Percentiles rank a stretch among this genome's conserved stretches.
These are phyloP conservation scores for Persicaria maculosa DNA, from an alignment of 148 eudicot species.

Conservation along the genomic window DNA sequence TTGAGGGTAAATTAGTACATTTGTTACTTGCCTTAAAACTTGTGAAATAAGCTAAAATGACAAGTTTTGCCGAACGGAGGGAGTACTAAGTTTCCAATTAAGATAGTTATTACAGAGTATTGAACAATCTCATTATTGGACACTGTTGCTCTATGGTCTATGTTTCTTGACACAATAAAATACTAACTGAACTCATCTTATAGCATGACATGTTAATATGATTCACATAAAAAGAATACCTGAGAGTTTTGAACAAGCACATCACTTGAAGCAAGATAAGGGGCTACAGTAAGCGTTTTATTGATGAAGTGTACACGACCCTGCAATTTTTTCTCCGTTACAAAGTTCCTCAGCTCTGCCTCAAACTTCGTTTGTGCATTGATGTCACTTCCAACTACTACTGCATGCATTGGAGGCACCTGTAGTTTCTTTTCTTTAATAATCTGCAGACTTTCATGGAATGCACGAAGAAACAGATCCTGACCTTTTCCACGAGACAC, in stretches of 20 bases:
- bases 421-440: slow-evolving; percentile 69
- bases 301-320: slow-evolving; percentile 84
- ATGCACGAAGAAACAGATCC: slow-evolving; percentile 78
- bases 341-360: slow-evolving; percentile 78
- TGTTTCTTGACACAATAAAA: background rate
- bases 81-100: too few species aligned
- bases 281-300: slow-evolving; percentile 83
- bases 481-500: slow-evolving; percentile 98
- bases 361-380: slow-evolving; percentile 81
- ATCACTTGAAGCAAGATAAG: slow-evolving; percentile 87
- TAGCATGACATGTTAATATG: background rate
- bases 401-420: slow-evolving; percentile 84
- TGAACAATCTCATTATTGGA: too few species aligned
- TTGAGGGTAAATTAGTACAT: too few species aligned
- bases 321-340: slow-evolving; percentile 57
- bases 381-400: slow-evolving; percentile 96
- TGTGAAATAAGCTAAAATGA: background rate
- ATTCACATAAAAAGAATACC: slow-evolving; percentile 25
- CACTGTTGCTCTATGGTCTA: background rate
- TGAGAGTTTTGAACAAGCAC: slow-evolving; percentile 96
- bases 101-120: too few species aligned
- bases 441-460: slow-evolving; percentile 73
- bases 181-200: background rate
- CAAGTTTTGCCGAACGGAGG: too few species aligned
- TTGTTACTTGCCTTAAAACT: too few species aligned